These are phyloP conservation scores for Hypomontagnella submonticulosa DNA, from an alignment of 495 filamentous ascomycete genomes.

Conservation along the genomic window DNA sequence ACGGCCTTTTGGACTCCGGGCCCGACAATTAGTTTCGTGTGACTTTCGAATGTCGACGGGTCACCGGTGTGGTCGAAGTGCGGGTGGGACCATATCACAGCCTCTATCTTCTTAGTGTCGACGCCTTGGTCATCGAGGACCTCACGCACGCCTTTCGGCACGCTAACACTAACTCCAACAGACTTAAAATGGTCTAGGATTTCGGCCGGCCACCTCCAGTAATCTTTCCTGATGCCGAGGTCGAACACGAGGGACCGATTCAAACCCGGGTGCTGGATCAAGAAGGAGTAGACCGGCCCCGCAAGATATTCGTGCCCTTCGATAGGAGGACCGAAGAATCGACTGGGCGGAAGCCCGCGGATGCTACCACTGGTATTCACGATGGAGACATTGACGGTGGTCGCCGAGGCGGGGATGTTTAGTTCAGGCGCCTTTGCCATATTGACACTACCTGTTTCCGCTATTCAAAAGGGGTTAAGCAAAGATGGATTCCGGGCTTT, in stretches of 20 bases:
- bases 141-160: constrained; percentile 61
- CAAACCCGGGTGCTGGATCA: constrained; percentile 61
- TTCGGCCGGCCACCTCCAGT: constrained; percentile 54
- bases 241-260: constrained; percentile 66
- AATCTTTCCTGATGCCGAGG: constrained; percentile 67
- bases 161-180: constrained; percentile 43
- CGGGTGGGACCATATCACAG: constrained; percentile 67
- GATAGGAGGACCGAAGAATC: constrained; percentile 59
- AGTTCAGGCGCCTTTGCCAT: constrained; percentile 52
- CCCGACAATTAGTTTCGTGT: constrained; percentile 65
- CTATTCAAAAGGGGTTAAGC: neutral
- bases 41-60: constrained; percentile 59
- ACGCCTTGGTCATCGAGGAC: constrained; percentile 61
- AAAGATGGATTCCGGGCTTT: too few species aligned
- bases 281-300: constrained; percentile 63
- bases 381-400: constrained; percentile 64
- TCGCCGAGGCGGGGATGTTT: constrained; percentile 58
- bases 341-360: constrained; percentile 41
- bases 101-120: constrained; percentile 60
- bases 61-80: constrained; percentile 74
- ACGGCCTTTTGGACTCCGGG: constrained; percentile 62
- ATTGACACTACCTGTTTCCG: constrained; percentile 2
- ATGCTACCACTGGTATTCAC: constrained; percentile 62
- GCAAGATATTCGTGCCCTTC: constrained; percentile 53
- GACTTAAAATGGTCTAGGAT: constrained; percentile 44